Percentiles rank a stretch among this genome's conserved stretches.
phyloP scores from a whole-genome alignment of 2,329 filamentous ascomycete genomes.

The Fusarium piperis region DNA sequence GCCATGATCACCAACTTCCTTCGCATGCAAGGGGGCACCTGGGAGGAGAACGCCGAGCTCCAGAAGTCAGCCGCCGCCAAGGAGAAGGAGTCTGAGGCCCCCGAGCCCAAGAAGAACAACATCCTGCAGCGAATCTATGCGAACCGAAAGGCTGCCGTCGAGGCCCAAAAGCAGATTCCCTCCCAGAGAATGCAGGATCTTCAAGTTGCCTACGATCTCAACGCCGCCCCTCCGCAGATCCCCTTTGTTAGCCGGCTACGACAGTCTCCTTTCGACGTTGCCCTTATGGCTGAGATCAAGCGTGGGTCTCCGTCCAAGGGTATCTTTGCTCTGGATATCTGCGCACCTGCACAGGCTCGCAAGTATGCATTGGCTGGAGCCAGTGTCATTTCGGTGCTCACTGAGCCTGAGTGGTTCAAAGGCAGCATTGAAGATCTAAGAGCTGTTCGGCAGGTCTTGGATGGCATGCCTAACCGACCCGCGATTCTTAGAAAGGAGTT shows the following conservation, averaged over 20 bases:
- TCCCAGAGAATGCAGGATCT: constrained; percentile 86
- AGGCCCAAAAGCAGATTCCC: constrained; percentile 83
- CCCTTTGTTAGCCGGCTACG: constrained; percentile 82
- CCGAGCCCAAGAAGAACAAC: constrained; percentile 72
- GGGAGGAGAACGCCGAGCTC: constrained; percentile 79
- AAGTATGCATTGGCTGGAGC: constrained; percentile 94
- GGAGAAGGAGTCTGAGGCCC: constrained; percentile 38
- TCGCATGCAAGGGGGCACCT: constrained; percentile 86
- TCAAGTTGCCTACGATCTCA: constrained; percentile 85
- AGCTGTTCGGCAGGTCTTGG: constrained; percentile 86
- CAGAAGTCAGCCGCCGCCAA: constrained; percentile 52
- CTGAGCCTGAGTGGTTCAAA: constrained; percentile 99
- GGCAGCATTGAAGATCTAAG: constrained; percentile 94
- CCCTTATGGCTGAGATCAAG: constrained; percentile 97
- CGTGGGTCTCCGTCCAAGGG: constrained; percentile 96
- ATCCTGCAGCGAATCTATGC: constrained; percentile 93
- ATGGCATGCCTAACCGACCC: constrained; percentile 90
- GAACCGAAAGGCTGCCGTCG: constrained; percentile 78
- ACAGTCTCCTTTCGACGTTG: constrained; percentile 86
- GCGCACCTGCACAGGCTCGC: constrained; percentile 87
- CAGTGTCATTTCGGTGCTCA: constrained; percentile 97
- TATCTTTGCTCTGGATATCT: constrained; percentile 86
- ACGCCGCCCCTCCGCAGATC: constrained; percentile 84
- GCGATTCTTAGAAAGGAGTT: constrained; percentile 96
- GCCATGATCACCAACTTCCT: constrained; percentile 94